phyloP scores from a whole-genome alignment of 2,329 filamentous ascomycete species.

The Botryotinia calthae region DNA sequence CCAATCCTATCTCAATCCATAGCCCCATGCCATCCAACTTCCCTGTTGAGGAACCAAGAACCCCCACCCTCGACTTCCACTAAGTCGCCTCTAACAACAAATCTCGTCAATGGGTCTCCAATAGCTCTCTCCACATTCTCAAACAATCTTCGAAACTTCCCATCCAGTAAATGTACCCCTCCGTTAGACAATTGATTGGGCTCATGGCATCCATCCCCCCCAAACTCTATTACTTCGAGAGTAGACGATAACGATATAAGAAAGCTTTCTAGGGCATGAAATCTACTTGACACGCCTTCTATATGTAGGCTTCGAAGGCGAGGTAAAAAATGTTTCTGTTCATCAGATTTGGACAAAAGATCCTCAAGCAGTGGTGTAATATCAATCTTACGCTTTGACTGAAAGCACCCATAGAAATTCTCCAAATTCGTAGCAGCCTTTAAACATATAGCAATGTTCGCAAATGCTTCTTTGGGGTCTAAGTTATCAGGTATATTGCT shows the following conservation, averaged over 20 bases:
- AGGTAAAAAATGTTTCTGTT: not conserved
- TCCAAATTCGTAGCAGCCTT: constrained; percentile 24
- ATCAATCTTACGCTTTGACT: constrained; percentile 22
- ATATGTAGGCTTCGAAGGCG: constrained; percentile 1
- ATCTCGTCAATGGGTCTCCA: constrained; percentile 42
- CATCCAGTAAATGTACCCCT: constrained; percentile 47
- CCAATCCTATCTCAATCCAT: not conserved
- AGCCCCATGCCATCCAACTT: constrained; percentile 9
- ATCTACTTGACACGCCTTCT: constrained; percentile 7
- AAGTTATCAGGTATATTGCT: constrained; percentile 19
- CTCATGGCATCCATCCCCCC: constrained; percentile 45
- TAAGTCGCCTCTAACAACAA: constrained; percentile 47
- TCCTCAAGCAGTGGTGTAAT: constrained; percentile 1
- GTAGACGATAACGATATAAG: constrained; percentile 33
- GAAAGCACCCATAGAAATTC: constrained; percentile 26
- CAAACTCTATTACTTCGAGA: constrained; percentile 45
- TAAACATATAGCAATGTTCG: constrained; percentile 27
- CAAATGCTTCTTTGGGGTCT: constrained; percentile 23
- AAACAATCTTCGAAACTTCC: constrained; percentile 47
- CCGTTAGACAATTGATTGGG: constrained; percentile 44
- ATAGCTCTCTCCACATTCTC: constrained; percentile 40
- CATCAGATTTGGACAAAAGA: not conserved
- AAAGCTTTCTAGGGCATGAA: not conserved
- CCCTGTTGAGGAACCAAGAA: constrained; percentile 23
- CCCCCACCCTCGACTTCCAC: constrained; percentile 25